Evolutionary conservation across 2,329 filamentous ascomycete genomes (phyloP).

Genomic region (Orbilia ellipsospora): DNA sequence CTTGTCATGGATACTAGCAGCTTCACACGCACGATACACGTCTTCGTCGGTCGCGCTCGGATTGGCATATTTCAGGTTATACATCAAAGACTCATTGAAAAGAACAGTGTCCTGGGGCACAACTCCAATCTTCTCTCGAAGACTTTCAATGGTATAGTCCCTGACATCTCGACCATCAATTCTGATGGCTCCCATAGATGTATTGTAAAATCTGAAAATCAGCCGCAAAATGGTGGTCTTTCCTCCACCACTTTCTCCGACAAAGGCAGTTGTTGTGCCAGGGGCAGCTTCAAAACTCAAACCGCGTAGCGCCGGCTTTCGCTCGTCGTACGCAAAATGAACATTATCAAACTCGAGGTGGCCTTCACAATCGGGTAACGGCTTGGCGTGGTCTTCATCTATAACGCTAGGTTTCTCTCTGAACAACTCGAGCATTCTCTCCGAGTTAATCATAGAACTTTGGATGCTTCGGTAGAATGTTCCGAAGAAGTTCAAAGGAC

Average conservation of each 20-base stretch:
- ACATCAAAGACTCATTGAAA: constrained; percentile 95
- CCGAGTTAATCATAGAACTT: constrained; percentile 95
- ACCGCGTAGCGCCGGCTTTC: constrained; percentile 84
- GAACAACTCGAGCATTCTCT: constrained; percentile 93
- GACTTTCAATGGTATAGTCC: constrained; percentile 90
- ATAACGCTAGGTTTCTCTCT: constrained; percentile 93
- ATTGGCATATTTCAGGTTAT: constrained; percentile 91
- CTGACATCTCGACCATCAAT: constrained; percentile 87
- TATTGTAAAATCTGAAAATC: constrained; percentile 96
- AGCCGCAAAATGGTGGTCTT: constrained; percentile 97
- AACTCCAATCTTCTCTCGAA: constrained; percentile 89
- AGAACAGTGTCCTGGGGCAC: constrained; percentile 96
- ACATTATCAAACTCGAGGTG: constrained; percentile 89
- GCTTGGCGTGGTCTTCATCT: constrained; percentile 74
- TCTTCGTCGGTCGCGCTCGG: constrained; percentile 82
- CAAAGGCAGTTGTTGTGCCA: constrained; percentile 93
- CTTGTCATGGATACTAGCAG: constrained; percentile 91
- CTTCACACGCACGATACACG: constrained; percentile 81
- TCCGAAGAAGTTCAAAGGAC: constrained; percentile 86
- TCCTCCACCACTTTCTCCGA: constrained; percentile 94
- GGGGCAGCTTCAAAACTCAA: constrained; percentile 86
- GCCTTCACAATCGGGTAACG: constrained; percentile 77
- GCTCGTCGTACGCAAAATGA: constrained; percentile 87
- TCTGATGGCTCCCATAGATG: constrained; percentile 79
- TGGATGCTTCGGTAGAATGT: constrained; percentile 97